phyloP scores from a whole-genome alignment of 1,139 yeast genomes.

The Sugiyamaella paludigena region DNA sequence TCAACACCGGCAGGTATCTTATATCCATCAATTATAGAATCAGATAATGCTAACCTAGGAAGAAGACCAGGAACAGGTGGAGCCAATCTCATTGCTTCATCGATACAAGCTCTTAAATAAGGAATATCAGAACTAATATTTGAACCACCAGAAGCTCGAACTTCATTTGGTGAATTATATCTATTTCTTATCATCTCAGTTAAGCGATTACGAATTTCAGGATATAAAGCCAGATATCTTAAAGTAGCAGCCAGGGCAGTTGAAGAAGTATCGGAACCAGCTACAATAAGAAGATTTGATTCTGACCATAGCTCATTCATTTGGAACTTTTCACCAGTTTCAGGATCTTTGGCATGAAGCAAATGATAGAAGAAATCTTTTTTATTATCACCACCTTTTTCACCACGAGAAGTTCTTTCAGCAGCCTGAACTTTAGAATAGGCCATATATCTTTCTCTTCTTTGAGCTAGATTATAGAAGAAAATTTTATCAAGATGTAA shows the following conservation, averaged over 20 bases:
- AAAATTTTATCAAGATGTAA: constrained; percentile 21
- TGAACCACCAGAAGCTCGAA: constrained; percentile 13
- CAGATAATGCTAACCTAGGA: constrained; percentile 17
- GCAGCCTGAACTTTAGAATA: constrained; percentile 24
- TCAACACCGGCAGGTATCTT: constrained; percentile 21
- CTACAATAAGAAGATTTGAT: constrained; percentile 23
- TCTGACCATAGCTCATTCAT: constrained; percentile 25
- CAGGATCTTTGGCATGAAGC: constrained; percentile 22
- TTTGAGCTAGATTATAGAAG: constrained; percentile 19
- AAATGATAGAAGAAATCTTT: constrained; percentile 22
- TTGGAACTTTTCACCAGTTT: constrained; percentile 22
- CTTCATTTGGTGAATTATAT: constrained; percentile 18
- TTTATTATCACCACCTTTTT: constrained; percentile 17
- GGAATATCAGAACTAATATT: constrained; percentile 16
- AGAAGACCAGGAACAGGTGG: constrained; percentile 25
- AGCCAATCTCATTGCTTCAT: constrained; percentile 24
- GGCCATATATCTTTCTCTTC: constrained; percentile 20
- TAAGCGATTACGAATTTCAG: constrained; percentile 17
- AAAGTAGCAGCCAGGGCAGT: constrained; percentile 22
- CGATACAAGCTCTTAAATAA: constrained; percentile 22
- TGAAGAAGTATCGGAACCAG: constrained; percentile 24
- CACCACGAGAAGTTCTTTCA: constrained; percentile 21
- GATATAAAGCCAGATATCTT: constrained; percentile 21
- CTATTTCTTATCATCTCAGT: constrained; percentile 14
- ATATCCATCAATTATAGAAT: constrained; percentile 19